These are phyloP conservation scores for Geopyxis carbonaria DNA, from an alignment of 495 filamentous ascomycete genomes.

Conservation along the genomic window DNA sequence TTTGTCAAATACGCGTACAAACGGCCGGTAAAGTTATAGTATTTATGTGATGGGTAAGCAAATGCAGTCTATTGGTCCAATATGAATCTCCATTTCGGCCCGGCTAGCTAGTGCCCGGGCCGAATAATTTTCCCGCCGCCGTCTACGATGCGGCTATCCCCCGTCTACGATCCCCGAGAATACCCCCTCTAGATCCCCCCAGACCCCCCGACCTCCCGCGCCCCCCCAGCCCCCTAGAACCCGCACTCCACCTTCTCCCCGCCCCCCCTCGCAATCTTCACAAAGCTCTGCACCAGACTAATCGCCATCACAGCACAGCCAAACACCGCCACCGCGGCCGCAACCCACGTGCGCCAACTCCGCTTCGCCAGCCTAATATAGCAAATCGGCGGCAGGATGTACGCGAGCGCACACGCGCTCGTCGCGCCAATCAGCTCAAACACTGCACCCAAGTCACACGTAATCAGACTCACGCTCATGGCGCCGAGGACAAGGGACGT, in stretches of 20 bases:
- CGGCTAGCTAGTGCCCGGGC: too few species aligned
- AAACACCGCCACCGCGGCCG: constrained; percentile 53
- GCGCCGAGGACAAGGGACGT: constrained; percentile 62
- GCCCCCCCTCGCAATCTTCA: constrained; percentile 41
- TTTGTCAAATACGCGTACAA: too few species aligned
- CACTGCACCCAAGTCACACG: constrained; percentile 81
- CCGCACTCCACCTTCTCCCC: constrained; percentile 18
- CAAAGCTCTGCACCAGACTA: constrained; percentile 55
- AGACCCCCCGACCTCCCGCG: too few species aligned
- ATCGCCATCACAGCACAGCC: constrained; percentile 70
- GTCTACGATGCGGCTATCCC: too few species aligned
- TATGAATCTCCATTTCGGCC: too few species aligned
- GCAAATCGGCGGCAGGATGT: constrained; percentile 86
- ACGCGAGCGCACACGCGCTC: constrained; percentile 80
- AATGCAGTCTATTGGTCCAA: too few species aligned
- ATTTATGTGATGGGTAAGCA: too few species aligned
- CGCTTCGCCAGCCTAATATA: constrained; percentile 78
- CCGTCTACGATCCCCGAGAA: too few species aligned
- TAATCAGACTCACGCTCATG: constrained; percentile 60
- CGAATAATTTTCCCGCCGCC: too few species aligned
- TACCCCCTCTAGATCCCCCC: too few species aligned
- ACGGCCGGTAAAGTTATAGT: too few species aligned
- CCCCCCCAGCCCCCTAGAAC: too few species aligned
- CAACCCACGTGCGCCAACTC: constrained; percentile 57
- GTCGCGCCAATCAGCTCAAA: constrained; percentile 95